These are phyloP conservation scores for Clonostachys rhizophaga DNA, from an alignment of 2,329 filamentous ascomycete genomes.

Conservation along the genomic window DNA sequence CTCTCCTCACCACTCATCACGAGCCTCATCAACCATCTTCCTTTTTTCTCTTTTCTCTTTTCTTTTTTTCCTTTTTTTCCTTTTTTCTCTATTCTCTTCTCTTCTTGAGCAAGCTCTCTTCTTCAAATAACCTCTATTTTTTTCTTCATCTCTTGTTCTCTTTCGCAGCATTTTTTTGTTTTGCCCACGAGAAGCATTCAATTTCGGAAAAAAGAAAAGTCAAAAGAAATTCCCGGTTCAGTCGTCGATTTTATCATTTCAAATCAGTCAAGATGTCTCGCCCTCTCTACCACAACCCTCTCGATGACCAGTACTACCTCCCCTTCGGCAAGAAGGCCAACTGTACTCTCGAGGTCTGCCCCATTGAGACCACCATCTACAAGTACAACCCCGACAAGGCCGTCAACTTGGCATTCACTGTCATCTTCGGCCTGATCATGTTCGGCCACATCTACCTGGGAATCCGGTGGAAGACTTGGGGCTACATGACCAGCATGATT, in stretches of 20 bases:
- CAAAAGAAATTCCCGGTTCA: not conserved
- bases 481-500: constrained; percentile 46
- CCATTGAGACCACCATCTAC: constrained; percentile 42
- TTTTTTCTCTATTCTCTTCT: too few species aligned
- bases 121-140: too few species aligned
- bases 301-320: not conserved
- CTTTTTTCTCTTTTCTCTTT: not conserved
- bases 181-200: too few species aligned
- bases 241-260: not conserved
- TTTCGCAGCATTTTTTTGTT: too few species aligned
- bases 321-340: constrained; percentile 37
- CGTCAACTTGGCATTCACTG: constrained; percentile 47
- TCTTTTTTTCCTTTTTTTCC: too few species aligned
- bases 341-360: constrained; percentile 43
- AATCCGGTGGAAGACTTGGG: constrained; percentile 38
- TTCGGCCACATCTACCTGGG: constrained; percentile 38
- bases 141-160: too few species aligned
- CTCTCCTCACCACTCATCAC: not conserved
- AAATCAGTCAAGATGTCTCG: too few species aligned
- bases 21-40: not conserved
- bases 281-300: too few species aligned
- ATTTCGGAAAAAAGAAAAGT: too few species aligned
- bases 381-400: constrained; percentile 47
- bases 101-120: too few species aligned
- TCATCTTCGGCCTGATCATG: constrained; percentile 38